These are phyloP conservation scores for Rhododendron molle DNA, from an alignment of 148 eudicot genomes.

Conservation along the genomic window DNA sequence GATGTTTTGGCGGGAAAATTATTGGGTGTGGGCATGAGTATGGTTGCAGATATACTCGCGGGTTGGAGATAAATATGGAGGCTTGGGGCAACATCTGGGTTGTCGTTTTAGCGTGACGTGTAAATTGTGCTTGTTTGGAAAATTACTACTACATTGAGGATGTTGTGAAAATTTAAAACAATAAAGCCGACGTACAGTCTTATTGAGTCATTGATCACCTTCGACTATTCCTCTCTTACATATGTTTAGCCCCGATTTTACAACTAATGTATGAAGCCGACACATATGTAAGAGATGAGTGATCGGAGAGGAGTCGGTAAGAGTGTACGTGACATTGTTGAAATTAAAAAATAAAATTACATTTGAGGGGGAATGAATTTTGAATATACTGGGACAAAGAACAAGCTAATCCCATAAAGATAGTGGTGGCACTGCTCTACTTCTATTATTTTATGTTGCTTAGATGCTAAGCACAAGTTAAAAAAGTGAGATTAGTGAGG, in stretches of 20 bases:
- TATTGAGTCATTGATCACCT: no score
- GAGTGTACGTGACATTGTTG: no score
- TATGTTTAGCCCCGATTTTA: no score
- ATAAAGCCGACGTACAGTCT: no score
- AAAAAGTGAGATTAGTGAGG: neutral
- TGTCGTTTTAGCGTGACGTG: conserved; percentile 3
- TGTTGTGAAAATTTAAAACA: neutral
- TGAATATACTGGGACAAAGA: neutral
- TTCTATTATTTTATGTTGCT: neutral
- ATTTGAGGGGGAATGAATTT: neutral
- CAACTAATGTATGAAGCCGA: no score
- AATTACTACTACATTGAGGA: neutral
- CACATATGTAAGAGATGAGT: no score
- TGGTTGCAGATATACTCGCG: neutral
- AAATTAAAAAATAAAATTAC: neutral
- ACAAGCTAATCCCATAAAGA: neutral
- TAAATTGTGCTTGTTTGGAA: neutral
- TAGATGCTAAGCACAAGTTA: neutral
- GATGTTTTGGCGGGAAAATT: neutral
- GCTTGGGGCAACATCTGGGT: neutral
- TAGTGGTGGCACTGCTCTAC: neutral
- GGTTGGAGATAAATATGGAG: no score
- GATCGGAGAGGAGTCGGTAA: accelerated
- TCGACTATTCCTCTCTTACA: no score
- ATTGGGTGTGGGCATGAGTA: neutral